Evolutionary conservation across 345 rosid species (phyloP).

Genomic region (Clausena lansium): DNA sequence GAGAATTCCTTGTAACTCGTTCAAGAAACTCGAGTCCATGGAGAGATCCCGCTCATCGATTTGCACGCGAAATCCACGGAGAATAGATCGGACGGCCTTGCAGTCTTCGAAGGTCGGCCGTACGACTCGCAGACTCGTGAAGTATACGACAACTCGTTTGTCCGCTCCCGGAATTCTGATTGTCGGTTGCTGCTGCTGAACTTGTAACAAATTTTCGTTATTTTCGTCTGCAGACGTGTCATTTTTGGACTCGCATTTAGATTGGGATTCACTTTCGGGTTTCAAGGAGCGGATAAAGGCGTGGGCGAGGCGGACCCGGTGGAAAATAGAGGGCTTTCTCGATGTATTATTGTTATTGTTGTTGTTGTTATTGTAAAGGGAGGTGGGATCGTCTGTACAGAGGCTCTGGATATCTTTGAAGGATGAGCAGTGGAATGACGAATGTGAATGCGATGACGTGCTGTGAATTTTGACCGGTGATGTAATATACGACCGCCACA

Average conservation of each 20-base stretch:
- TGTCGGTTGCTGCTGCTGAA: constrained; percentile 21
- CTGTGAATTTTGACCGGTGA: constrained; percentile 52
- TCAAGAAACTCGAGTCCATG: constrained; percentile 64
- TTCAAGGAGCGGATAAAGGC: constrained; percentile 49
- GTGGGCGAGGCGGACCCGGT: constrained; percentile 53
- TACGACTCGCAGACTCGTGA: constrained; percentile 75
- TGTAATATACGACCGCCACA: constrained; percentile 91
- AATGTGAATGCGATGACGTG: constrained; percentile 15
- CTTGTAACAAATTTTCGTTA: not conserved
- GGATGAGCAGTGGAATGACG: constrained; percentile 48
- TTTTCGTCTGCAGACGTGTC: not conserved
- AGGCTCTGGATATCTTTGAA: constrained; percentile 73
- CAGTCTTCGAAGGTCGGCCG: constrained; percentile 85
- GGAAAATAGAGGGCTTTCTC: constrained; percentile 41
- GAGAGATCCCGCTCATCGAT: constrained; percentile 88
- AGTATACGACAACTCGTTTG: constrained; percentile 69
- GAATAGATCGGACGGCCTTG: constrained; percentile 56
- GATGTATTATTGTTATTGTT: constrained; percentile 9
- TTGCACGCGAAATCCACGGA: constrained; percentile 60
- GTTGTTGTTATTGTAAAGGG: constrained; percentile 11
- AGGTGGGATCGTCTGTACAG: constrained; percentile 37
- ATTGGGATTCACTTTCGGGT: constrained; percentile 16
- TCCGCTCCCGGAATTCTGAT: constrained; percentile 48
- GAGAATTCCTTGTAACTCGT: constrained; percentile 46
- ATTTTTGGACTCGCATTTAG: constrained; percentile 18